Conservation (phyloP, 1,284 basidiomycete species). For the Sporisorium reilianum region DNA sequence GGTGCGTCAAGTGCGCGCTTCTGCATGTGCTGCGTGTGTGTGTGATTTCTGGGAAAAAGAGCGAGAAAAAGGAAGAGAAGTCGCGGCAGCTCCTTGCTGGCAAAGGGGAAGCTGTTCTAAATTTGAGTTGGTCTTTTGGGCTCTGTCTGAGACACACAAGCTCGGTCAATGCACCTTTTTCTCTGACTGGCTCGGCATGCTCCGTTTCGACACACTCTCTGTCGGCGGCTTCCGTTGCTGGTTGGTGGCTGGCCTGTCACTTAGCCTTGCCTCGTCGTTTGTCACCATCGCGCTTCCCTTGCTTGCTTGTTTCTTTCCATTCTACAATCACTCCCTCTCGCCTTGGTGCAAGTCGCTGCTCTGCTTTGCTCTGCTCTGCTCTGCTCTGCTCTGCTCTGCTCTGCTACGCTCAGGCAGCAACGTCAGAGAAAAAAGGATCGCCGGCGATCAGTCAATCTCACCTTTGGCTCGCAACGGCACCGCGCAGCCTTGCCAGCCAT, state of each 20-base stretch:
- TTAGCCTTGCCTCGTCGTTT: neutral
- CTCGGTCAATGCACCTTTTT: neutral
- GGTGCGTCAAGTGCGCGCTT: no score
- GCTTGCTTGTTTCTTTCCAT: neutral
- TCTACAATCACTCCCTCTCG: neutral
- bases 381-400: conserved; percentile 1
- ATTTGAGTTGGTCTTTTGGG: neutral
- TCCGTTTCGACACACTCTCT: neutral
- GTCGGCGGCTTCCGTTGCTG: conserved; percentile 8
- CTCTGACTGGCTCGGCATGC: conserved; percentile 1
- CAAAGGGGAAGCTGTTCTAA: neutral
- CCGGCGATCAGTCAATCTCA: conserved; percentile 24
- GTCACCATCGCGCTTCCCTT: conserved; percentile 1
- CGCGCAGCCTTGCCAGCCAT: neutral
- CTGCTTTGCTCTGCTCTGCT: conserved; percentile 1
- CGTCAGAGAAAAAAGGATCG: conserved; percentile 23
- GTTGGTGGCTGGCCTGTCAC: neutral
- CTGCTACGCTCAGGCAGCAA: conserved; percentile 7
- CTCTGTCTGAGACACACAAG: neutral
- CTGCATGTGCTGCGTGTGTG: neutral
- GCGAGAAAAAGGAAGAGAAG: neutral
- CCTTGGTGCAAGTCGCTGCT: neutral
- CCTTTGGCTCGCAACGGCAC: neutral
- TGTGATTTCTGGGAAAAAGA: conserved; percentile 6
- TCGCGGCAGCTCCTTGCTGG: conserved; percentile 8